A percentile compares a stretch with the other conserved stretches of the same genome.
Conservation (phyloP, 768 basidiomycete species). For the Hebeloma cylindrosporum region DNA sequence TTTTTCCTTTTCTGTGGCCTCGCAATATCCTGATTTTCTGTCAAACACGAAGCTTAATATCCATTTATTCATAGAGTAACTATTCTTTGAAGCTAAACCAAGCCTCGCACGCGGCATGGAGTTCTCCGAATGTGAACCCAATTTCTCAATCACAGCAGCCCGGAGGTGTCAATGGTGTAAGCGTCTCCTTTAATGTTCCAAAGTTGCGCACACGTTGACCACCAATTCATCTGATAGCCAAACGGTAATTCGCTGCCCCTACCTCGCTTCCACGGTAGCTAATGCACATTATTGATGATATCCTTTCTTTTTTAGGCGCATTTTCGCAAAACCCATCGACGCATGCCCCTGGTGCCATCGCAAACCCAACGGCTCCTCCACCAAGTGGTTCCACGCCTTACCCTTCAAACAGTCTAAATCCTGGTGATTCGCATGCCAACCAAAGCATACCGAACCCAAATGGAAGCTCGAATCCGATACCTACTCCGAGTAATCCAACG, state of each 20-base stretch:
- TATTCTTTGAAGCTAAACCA: constrained; percentile 66
- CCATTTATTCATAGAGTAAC: constrained; percentile 44
- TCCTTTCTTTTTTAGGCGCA: constrained; percentile 17
- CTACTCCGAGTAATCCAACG: constrained; percentile 33
- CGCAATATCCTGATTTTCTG: too few relatives aligned
- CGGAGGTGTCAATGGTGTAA: constrained; percentile 25
- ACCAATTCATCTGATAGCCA: constrained; percentile 20
- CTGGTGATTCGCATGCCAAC: constrained; percentile 32
- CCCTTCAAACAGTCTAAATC: constrained; percentile 35
- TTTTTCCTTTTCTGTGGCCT: constrained; percentile 1
- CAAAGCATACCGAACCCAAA: constrained; percentile 30
- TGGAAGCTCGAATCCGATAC: constrained; percentile 37
- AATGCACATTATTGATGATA: constrained; percentile 12
- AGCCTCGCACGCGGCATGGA: constrained; percentile 64
- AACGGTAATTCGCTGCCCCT: constrained; percentile 22
- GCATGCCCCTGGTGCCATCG: constrained; percentile 28
- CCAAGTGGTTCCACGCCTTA: constrained; percentile 32
- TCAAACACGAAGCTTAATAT: too few relatives aligned
- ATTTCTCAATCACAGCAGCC: constrained; percentile 34
- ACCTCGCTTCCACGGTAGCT: constrained; percentile 6
- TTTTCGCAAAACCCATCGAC: constrained; percentile 25
- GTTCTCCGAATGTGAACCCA: constrained; percentile 52
- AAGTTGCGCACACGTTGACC: constrained; percentile 6
- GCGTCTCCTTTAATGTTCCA: constrained; percentile 13
- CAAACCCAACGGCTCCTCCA: constrained; percentile 26